Base-by-base conservation (phyloP, 495 filamentous ascomycete species). In the Trichoderma virens region DNA sequence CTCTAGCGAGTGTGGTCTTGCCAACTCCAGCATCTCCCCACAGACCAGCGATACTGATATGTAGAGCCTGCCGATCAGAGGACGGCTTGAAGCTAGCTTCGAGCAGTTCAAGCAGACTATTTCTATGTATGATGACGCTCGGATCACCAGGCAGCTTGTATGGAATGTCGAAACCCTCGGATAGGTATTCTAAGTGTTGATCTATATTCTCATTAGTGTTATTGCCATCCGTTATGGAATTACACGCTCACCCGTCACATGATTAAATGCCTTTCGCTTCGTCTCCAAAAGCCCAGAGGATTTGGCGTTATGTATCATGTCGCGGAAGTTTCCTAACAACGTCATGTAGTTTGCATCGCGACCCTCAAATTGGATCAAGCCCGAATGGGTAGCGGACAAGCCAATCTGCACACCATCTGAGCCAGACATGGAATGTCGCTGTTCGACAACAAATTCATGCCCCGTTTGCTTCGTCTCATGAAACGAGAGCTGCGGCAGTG, bases 1-100 rank as follows among this genome's bases (percentile, higher is more conserved):
- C 32, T 27, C 54, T 28, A 2, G 56, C 63, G 23, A 65, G 18
- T 5, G 63, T 65, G 27, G 63, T 65, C 35, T 65, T 65, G 2
- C 63, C 63, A 13, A 34, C 35, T 2, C 63, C 63, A 18, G 20
- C 23, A 3, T 35, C 31, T 28, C 63, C 63, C 28, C 38, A 62
- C 2, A 62, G 38, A 14, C 27, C 27, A n/a, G 38, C 38, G 5
- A 62, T 62, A n/a, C 38, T 62, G 34, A 62, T 28, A n/a, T 62
- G 31, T 11, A 61, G 31, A 39, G 59, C 18, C 38, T 61, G 59
- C n/a, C 20, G 35, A 34, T 61, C 59, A 23, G 18, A 8, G 13
- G 59, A 25, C 6, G 59, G 59, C 1, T 27, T 34, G 31, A 61
- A 39, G 35, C 31, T 61, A 16, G 59, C 31, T 39, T 61, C 59